phyloP scores from a whole-genome alignment of 352 stramenopile genomes.

The Globisporangium middletonii region DNA sequence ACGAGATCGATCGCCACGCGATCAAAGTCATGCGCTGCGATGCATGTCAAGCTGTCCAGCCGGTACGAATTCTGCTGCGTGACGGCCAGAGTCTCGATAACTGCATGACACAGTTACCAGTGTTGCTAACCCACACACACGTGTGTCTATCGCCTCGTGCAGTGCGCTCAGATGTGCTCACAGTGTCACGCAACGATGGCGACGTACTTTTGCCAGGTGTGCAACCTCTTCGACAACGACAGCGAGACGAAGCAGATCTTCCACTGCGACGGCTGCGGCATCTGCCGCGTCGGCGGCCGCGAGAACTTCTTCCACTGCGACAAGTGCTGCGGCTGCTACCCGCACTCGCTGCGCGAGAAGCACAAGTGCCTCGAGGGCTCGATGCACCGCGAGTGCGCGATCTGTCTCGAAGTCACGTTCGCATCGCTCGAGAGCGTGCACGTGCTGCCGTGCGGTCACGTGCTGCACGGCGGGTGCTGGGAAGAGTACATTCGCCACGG shows the following conservation, averaged over 20 bases:
- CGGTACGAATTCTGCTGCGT: conserved; percentile 22
- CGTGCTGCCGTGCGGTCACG: conserved; percentile 68
- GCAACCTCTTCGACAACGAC: conserved; percentile 74
- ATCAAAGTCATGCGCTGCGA: conserved; percentile 67
- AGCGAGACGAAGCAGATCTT: conserved; percentile 59
- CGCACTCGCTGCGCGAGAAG: conserved; percentile 55
- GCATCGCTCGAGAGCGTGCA: conserved; percentile 64
- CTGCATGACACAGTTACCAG: background rate
- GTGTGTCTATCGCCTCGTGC: conserved; percentile 1
- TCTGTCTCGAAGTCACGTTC: conserved; percentile 80
- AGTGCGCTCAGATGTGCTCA: conserved; percentile 51
- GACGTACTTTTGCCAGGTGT: conserved; percentile 58
- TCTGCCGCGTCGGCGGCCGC: conserved; percentile 65
- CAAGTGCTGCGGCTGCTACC: conserved; percentile 77
- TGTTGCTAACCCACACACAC: background rate
- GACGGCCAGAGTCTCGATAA: background rate
- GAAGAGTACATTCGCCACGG: conserved; percentile 54
- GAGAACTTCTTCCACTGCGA: conserved; percentile 80
- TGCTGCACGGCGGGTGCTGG: conserved; percentile 66
- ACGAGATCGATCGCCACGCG: conserved; percentile 74
- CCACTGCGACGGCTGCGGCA: conserved; percentile 71
- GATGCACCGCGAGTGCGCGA: conserved; percentile 78
- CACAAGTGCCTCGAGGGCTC: conserved; percentile 77
- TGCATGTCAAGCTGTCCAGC: conserved; percentile 49
- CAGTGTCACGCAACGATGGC: conserved; percentile 44